Percentiles rank a stretch among this genome's conserved stretches.
These are phyloP conservation scores for Suillus subluteus DNA, from an alignment of 768 basidiomycete species.

Conservation along the genomic window DNA sequence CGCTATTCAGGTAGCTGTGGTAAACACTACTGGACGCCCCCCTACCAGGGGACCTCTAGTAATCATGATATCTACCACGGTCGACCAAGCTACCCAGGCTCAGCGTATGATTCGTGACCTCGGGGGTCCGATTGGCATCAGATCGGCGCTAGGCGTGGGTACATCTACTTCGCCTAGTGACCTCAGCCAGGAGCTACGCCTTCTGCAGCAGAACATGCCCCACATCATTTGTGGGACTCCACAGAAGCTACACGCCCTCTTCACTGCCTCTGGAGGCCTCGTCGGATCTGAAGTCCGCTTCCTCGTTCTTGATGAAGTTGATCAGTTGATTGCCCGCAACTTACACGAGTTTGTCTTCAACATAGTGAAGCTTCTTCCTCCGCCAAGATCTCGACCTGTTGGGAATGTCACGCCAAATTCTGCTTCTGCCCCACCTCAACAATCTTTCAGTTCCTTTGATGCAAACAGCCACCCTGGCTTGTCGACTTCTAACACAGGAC, in stretches of 20 bases:
- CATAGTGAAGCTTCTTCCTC: conserved; percentile 91
- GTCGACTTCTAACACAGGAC: conserved; percentile 42
- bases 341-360: conserved; percentile 94
- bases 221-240: conserved; percentile 98
- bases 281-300: conserved; percentile 86
- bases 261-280: conserved; percentile 79
- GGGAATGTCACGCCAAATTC: conserved; percentile 40
- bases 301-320: conserved; percentile 96
- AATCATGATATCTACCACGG: conserved; percentile 95
- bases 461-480: conserved; percentile 39
- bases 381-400: conserved; percentile 70
- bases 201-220: conserved; percentile 89
- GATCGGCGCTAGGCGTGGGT: conserved; percentile 88
- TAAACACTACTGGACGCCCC: conserved; percentile 56
- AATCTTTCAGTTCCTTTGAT: conserved; percentile 53
- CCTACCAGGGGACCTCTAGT: conserved; percentile 78
- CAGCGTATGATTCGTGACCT: conserved; percentile 94
- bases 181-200: conserved; percentile 73
- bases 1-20: conserved; percentile 80
- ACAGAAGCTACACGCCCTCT: conserved; percentile 92
- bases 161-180: conserved; percentile 65
- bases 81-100: conserved; percentile 98
- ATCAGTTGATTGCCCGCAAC: conserved; percentile 96
- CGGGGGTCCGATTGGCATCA: conserved; percentile 90
- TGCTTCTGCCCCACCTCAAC: conserved; percentile 36